A percentile compares a stretch with the other conserved stretches of the same genome.
Evolutionary conservation across 2,329 filamentous ascomycete species (phyloP).

Genomic region (Colletotrichum karsti): DNA sequence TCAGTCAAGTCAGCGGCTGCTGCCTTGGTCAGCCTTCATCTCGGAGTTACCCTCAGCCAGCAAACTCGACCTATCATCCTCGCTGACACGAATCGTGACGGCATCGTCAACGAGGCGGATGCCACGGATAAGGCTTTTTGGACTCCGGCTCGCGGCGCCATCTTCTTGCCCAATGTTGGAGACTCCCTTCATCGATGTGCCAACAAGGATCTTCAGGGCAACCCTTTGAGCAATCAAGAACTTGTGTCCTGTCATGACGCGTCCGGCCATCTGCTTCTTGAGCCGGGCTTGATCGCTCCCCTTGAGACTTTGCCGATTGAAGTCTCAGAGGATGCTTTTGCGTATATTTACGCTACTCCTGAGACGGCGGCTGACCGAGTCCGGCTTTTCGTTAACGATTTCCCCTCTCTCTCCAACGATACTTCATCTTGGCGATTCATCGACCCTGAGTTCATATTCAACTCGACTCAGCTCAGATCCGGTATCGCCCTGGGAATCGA

Average conservation of each 20-base stretch:
- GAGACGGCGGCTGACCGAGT: constrained; percentile 30
- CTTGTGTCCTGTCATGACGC: constrained; percentile 45
- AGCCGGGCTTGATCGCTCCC: constrained; percentile 40
- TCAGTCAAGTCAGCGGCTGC: neutral
- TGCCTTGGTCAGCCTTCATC: neutral
- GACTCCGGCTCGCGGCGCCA: constrained; percentile 36
- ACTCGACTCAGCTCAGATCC: constrained; percentile 32
- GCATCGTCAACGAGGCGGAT: constrained; percentile 39
- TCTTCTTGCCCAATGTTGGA: constrained; percentile 46
- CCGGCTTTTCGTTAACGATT: constrained; percentile 37
- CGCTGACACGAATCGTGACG: constrained; percentile 49
- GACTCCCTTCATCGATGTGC: constrained; percentile 42
- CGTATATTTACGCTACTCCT: constrained; percentile 26
- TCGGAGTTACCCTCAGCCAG: neutral
- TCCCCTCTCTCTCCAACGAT: neutral
- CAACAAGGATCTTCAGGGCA: constrained; percentile 14
- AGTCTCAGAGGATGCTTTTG: constrained; percentile 29
- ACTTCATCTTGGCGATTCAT: constrained; percentile 36
- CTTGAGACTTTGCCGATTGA: constrained; percentile 40
- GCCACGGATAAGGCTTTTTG: constrained; percentile 33
- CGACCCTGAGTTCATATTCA: constrained; percentile 38
- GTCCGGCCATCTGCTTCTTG: constrained; percentile 40
- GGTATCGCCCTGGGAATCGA: constrained; percentile 47
- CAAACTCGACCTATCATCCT: constrained; percentile 30
- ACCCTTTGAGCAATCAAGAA: constrained; percentile 32